Evolutionary conservation across 2,329 filamentous ascomycete species (phyloP), one percentile per base, ranked within the genome.

Genomic region (Arachnopeziza araneosa): DNA sequence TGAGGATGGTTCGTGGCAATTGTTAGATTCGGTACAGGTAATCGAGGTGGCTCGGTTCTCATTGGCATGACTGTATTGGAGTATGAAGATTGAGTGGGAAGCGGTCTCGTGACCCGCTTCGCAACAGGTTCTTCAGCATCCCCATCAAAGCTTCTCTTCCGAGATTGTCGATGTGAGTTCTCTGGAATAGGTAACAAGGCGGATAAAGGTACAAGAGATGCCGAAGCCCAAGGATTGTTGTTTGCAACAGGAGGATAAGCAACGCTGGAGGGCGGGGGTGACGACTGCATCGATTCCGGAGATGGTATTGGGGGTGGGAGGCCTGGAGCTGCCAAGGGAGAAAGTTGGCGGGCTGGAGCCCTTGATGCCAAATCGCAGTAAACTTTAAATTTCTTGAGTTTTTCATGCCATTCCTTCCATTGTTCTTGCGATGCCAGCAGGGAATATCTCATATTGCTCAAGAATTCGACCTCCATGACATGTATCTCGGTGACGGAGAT

Each of bases 381-480:
- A 56, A 87, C 85, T 65, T 87, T 87, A 72, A 97, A 97, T 66
- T 87, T 88, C 56, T 88, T 83, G 58, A 98, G 79, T 73, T 92
- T 92, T 63, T 80, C 78, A 69, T 97, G 87, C 95, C 95, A 98
- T 57, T 86, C 83, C 54, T 86, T 82, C 95, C 95, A 99, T 72
- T 96, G 85, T 57, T 86, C 82, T 71, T 91, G 87, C 2, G 93
- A 96, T 2, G 91, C 91, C 72, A 93, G 87, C 8, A 99, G 79
- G 68, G 91, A 92, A 76, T 98, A 99, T 70, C 93, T 86, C 88
- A 99, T 96, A 75, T 98, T 98, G 79, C 93, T 97, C 64, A 99
- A 79, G 69, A 99, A 99, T 74, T 99, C 95, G n/a, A 99, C 95
- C 74, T 99, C 95, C 95, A 99, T 99, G 52, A 97, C 89, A 73